A percentile compares a stretch with the other conserved stretches of the same genome.
phyloP scores from a whole-genome alignment of 2,329 filamentous ascomycete genomes.

The Lachnellula arida region DNA sequence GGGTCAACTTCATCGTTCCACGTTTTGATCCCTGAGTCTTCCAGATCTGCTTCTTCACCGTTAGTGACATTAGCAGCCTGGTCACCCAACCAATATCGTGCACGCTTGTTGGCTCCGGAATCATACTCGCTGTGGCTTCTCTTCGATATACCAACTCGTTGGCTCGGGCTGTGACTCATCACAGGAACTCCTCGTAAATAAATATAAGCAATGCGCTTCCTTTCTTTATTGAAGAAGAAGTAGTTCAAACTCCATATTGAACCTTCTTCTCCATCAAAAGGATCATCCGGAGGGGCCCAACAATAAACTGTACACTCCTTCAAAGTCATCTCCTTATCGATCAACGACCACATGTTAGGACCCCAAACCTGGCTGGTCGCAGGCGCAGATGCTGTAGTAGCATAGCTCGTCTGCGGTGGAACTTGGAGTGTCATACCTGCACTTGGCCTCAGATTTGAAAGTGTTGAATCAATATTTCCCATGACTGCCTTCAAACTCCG shows the following conservation, averaged over 20 bases:
- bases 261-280: constrained; percentile 86
- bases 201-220: constrained; percentile 90
- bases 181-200: constrained; percentile 86
- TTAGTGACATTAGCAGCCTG: constrained; percentile 41
- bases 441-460: constrained; percentile 78
- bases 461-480: constrained; percentile 78
- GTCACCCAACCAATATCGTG: constrained; percentile 83
- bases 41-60: constrained; percentile 36
- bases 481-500: constrained; percentile 75
- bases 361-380: constrained; percentile 66
- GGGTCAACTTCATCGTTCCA: constrained; percentile 41
- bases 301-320: constrained; percentile 86
- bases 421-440: constrained; percentile 37
- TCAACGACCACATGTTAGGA: constrained; percentile 83
- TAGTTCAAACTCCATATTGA: constrained; percentile 95
- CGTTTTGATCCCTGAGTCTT: constrained; percentile 35
- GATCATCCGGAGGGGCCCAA: constrained; percentile 84
- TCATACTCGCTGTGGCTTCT: constrained; percentile 32
- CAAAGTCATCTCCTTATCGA: constrained; percentile 92
- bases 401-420: constrained; percentile 35
- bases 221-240: constrained; percentile 93
- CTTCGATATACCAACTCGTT: constrained; percentile 33
- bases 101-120: constrained; percentile 69
- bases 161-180: constrained; percentile 57
- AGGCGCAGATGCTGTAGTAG: constrained; percentile 35